A percentile compares a stretch with the other conserved stretches of the same genome.
These are phyloP conservation scores for Trichoderma gamsii DNA, from an alignment of 495 filamentous ascomycete species.

Conservation along the genomic window DNA sequence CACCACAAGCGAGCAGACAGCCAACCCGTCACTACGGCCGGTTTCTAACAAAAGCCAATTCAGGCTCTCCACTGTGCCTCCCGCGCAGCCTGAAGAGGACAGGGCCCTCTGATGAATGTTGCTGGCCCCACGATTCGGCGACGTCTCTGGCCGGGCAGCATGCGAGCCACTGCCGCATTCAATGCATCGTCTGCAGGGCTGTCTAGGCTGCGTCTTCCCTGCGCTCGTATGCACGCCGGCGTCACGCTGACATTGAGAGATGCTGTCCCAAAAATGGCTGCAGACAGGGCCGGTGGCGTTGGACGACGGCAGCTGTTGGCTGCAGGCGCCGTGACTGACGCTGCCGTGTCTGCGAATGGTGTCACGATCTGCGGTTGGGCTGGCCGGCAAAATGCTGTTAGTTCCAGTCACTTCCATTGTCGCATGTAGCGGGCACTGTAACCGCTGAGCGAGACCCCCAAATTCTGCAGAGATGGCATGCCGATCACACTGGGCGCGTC, in stretches of 20 bases:
- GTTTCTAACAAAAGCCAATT: not conserved
- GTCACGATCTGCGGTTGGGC: slow-evolving; percentile 4
- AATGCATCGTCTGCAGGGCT: not conserved
- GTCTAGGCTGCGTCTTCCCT: not conserved
- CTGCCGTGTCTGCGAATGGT: slow-evolving; percentile 1
- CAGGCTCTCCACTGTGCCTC: not conserved
- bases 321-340: not conserved
- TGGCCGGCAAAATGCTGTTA: not conserved
- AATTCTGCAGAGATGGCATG: no score
- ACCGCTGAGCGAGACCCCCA: no score
- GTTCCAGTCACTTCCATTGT: not conserved
- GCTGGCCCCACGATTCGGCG: not conserved
- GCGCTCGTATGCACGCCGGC: not conserved
- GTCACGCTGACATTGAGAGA: not conserved
- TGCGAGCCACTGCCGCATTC: slow-evolving; percentile 8
- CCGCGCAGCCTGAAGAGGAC: not conserved
- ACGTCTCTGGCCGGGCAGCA: not conserved
- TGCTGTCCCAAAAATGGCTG: not conserved
- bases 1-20: not conserved
- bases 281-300: not conserved
- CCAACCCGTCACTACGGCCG: not conserved
- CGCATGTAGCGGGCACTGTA: no score
- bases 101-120: not conserved
- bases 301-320: not conserved
- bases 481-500: no score